A percentile compares a stretch with the other conserved stretches of the same genome.
phyloP scores from a whole-genome alignment of 106 monocot genomes.

The Dendrobium nobile region DNA sequence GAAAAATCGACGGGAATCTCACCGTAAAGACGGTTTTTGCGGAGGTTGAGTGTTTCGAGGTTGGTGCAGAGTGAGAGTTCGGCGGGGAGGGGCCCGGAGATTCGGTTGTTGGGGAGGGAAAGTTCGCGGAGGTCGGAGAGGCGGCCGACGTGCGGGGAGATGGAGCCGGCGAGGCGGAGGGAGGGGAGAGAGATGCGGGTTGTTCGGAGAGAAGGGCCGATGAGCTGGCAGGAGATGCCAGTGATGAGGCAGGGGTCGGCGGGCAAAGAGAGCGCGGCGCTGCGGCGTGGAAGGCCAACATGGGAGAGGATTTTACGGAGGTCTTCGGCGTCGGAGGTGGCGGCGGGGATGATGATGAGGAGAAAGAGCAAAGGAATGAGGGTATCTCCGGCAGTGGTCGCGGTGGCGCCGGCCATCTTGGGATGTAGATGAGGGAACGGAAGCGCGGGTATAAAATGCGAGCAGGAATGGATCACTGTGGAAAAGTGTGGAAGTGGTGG shows the following conservation, averaged over 20 bases:
- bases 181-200: background rate
- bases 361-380: background rate
- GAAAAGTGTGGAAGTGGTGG: too few relatives aligned
- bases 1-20: constrained; percentile 9
- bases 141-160: too few relatives aligned
- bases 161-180: background rate
- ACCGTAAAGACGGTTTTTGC: constrained; percentile 4
- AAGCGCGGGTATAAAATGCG: too few relatives aligned
- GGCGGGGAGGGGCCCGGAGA: constrained; percentile 5
- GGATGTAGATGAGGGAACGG: background rate
- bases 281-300: background rate
- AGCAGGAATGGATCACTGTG: too few relatives aligned
- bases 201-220: background rate
- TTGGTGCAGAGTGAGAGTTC: constrained; percentile 16
- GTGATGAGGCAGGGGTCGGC: background rate
- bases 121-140: background rate
- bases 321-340: background rate
- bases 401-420: background rate
- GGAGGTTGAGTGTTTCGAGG: constrained; percentile 2
- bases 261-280: background rate
- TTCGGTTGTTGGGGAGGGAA: background rate
- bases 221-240: background rate
- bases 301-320: background rate
- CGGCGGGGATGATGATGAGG: background rate
- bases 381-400: too few relatives aligned